Base-by-base conservation (phyloP, 495 filamentous ascomycete species). In the Hypoxylon rickii region DNA sequence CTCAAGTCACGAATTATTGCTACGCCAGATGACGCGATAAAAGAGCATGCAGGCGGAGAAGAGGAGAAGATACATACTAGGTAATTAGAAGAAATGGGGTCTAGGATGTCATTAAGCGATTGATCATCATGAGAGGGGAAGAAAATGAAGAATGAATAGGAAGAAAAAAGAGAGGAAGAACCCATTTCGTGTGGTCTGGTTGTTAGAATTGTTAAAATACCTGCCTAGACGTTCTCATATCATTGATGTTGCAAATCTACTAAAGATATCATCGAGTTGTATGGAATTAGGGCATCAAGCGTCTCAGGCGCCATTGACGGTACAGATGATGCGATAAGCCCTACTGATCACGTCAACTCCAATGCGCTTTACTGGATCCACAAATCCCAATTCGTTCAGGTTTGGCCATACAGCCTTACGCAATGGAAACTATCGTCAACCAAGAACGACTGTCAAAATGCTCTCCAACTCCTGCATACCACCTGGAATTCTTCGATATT, bases 331-430 rank as follows among this genome's bases (percentile, higher is more conserved):
- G 65, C 55, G 58, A 68, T 68, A 51, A 65, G 44, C 48, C 53
- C 57, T 51, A 68, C 45, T 55, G 40, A 68, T 66, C 65, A 66
- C 65, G 63, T 68, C 65, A 66, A 63, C 41, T 58, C 55, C 40
- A 61, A 34, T 58, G 52, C 15, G 41, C 58, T 40, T 60, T 40
- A 66, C 58, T 68, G 63, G 65, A 61, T 65, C 63, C 63, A 63
- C 62, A 56, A 59, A 58, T 53, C 43, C 45, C 55, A 41, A 48
- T 55, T 46, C 26, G 50, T 63, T 46, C 44, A 21, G 38, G 51
- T 58, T 61, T 42, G 42, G 47, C 61, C 51, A 57, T 53, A 40
- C 58, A 53, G 60, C 53, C 53, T 46, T 44, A 55, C 43, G 38
- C 53, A 55, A 59, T 61, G 45, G 45, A 54, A 53, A 54, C 44